Evolutionary conservation across 805 yeast species (phyloP).

Genomic region (Metschnikowia kofuensis): DNA sequence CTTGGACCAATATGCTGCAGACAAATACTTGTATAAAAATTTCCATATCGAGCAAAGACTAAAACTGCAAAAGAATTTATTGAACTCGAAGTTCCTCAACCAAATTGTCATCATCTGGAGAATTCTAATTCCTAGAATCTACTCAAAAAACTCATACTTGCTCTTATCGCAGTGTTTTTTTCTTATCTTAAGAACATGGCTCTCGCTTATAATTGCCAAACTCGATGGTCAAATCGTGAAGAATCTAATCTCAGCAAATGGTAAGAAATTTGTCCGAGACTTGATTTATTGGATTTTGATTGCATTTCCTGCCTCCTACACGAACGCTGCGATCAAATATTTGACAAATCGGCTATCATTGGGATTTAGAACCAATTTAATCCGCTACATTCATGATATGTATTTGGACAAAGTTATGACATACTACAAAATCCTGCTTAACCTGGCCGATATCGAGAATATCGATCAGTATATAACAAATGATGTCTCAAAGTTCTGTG

Average conservation of each 20-base stretch:
- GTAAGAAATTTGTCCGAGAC: constrained; percentile 70
- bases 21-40: constrained; percentile 50
- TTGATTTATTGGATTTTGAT: constrained; percentile 82
- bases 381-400: constrained; percentile 85
- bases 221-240: constrained; percentile 90
- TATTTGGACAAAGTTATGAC: constrained; percentile 79
- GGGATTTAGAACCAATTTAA: constrained; percentile 79
- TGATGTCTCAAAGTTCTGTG: constrained; percentile 78
- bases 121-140: constrained; percentile 73
- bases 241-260: constrained; percentile 80
- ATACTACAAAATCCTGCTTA: constrained; percentile 75
- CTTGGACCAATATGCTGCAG: constrained; percentile 52
- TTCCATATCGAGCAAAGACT: constrained; percentile 35
- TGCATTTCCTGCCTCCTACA: constrained; percentile 90
- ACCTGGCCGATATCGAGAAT: constrained; percentile 53
- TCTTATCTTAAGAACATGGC: constrained; percentile 79
- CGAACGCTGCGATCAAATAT: constrained; percentile 85
- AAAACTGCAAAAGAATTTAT: constrained; percentile 28
- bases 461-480: constrained; percentile 86
- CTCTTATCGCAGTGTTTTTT: constrained; percentile 70
- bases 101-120: constrained; percentile 76
- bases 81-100: constrained; percentile 63
- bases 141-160: constrained; percentile 63
- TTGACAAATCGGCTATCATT: constrained; percentile 73
- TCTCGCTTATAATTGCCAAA: constrained; percentile 79